Evolutionary conservation across 768 basidiomycete genomes (phyloP).

Genomic region (Chalciporus chontae): DNA sequence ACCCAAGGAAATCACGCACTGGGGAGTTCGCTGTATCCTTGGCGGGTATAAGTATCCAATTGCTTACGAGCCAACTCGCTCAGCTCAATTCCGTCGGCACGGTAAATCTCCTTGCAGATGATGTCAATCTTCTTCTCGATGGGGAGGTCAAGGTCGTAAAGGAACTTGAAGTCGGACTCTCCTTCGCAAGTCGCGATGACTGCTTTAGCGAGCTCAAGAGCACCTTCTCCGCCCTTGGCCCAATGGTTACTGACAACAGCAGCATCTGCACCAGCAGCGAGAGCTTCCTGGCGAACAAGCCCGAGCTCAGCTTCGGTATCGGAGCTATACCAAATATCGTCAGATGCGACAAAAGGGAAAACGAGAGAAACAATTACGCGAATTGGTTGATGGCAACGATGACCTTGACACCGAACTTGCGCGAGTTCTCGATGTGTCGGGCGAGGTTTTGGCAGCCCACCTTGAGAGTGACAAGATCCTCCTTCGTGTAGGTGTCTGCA

Average conservation of each 20-base stretch:
- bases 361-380: slow-evolving; percentile 53
- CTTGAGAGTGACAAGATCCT: slow-evolving; percentile 84
- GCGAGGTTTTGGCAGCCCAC: slow-evolving; percentile 91
- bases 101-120: slow-evolving; percentile 90
- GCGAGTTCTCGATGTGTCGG: slow-evolving; percentile 91
- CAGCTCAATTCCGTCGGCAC: slow-evolving; percentile 86
- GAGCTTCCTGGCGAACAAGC: slow-evolving; percentile 75
- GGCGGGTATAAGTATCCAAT: slow-evolving; percentile 86
- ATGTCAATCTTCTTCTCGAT: slow-evolving; percentile 86
- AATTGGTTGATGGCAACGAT: slow-evolving; percentile 96
- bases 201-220: slow-evolving; percentile 87
- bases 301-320: slow-evolving; percentile 89
- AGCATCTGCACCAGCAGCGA: slow-evolving; percentile 87
- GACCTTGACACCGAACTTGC: slow-evolving; percentile 95
- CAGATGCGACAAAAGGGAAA: neutral
- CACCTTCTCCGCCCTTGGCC: slow-evolving; percentile 93
- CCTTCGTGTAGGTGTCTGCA: slow-evolving; percentile 90
- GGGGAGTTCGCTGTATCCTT: slow-evolving; percentile 77
- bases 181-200: slow-evolving; percentile 83
- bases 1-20: slow-evolving; percentile 45
- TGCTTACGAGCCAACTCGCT: slow-evolving; percentile 83
- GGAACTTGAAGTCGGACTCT: slow-evolving; percentile 84
- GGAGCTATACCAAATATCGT: slow-evolving; percentile 44
- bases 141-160: slow-evolving; percentile 81
- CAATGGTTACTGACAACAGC: slow-evolving; percentile 97